Evolutionary conservation across 2,329 filamentous ascomycete species (phyloP), one percentile per base, ranked within the genome.

Genomic region (Trichocomaceae sp.): DNA sequence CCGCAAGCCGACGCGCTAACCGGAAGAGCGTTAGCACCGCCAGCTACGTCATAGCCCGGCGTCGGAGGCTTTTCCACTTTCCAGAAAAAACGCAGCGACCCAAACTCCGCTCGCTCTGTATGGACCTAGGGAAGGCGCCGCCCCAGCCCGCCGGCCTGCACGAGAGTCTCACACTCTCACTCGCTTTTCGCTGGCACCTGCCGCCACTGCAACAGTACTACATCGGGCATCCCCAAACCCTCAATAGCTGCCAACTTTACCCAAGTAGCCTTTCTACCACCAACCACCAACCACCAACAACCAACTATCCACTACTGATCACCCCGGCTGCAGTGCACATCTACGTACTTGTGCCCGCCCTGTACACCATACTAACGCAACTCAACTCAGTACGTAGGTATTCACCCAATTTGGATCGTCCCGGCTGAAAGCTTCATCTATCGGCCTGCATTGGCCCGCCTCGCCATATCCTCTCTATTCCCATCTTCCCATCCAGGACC

Each of bases 1-100:
- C 47, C 35, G 48, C 49, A 31, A 44, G 23, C 17, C 17, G 51
- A 39, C 5, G 15, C 31, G 26, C 54, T 56, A 56, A 15, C 9
- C 54, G 33, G 2, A 12, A 52, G 47, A 3, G 8, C 31, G 26
- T 23, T 46, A 26, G 23, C 19, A 22, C 20, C 15, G 19, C 23
- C 54, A 48, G 19, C 37, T 48, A 56, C 54, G 54, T 56, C 54
- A 56, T 56, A 47, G 45, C n/a, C 39, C 39, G 17, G 39, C 39
- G 39, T 22, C 39, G 19, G 39, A 19, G 35, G 39, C 39, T 22
- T 42, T 42, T 42, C 39, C 39, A 42, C 39, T 42, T 50, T 50
- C 45, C 46, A 50, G 47, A 50, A 50, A 47, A 47, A 47, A 35
- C 13, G 17, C 19, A 42, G 23, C 31, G 37, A 42, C 47, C 35